Evolutionary conservation across 2,329 filamentous ascomycete genomes (phyloP).

Genomic region (Microthyrium microscopicum): DNA sequence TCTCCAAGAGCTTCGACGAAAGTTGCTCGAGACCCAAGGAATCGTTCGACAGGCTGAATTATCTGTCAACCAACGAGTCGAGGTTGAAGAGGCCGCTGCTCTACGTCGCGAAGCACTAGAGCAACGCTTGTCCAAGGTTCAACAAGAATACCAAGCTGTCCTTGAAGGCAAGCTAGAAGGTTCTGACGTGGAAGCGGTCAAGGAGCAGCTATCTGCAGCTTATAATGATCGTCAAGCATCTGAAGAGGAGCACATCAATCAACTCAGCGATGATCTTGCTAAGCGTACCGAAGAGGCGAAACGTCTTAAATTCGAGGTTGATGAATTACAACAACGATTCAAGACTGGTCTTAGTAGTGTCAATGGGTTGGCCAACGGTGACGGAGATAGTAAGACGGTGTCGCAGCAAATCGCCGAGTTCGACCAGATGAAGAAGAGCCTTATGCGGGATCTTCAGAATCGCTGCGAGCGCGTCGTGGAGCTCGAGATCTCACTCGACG

Average conservation of each 20-base stretch:
- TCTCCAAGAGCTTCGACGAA: constrained; percentile 57
- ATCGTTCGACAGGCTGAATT: constrained; percentile 87
- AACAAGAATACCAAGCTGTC: constrained; percentile 71
- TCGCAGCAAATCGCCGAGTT: constrained; percentile 98
- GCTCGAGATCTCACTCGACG: constrained; percentile 91
- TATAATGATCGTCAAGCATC: constrained; percentile 60
- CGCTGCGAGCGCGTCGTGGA: constrained; percentile 93
- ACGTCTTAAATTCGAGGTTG: constrained; percentile 63
- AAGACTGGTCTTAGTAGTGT: constrained; percentile 42
- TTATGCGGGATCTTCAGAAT: constrained; percentile 98
- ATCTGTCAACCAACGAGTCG: constrained; percentile 56
- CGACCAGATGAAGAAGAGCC: constrained; percentile 98
- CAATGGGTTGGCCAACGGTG: constrained; percentile 40
- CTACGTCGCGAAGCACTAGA: constrained; percentile 64
- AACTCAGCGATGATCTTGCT: constrained; percentile 58
- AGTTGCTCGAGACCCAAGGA: constrained; percentile 75
- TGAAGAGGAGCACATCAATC: constrained; percentile 56
- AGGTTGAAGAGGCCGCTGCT: constrained; percentile 41
- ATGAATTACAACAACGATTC: constrained; percentile 59
- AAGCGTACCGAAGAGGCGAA: constrained; percentile 69
- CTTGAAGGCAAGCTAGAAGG: constrained; percentile 65
- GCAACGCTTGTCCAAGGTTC: constrained; percentile 52
- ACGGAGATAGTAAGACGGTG: constrained; percentile 68
- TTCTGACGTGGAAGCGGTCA: constrained; percentile 69
- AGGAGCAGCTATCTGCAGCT: constrained; percentile 58